phyloP scores from a whole-genome alignment of 2,329 filamentous ascomycete species.

The Alternaria metachromatica region DNA sequence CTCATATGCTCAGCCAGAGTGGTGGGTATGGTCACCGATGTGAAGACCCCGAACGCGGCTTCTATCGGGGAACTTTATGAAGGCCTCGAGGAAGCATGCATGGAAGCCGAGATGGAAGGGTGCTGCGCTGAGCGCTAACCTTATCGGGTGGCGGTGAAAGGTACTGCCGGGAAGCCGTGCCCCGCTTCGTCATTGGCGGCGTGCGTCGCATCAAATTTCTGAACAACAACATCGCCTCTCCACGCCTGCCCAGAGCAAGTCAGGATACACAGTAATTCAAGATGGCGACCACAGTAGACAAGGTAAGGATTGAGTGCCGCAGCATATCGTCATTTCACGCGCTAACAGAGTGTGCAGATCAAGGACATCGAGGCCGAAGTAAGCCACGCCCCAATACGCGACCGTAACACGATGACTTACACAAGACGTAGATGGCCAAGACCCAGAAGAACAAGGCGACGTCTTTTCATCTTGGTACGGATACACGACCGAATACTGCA shows the following conservation, averaged over 20 bases:
- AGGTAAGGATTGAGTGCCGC: conserved; percentile 63
- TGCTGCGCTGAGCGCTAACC: conserved; percentile 6
- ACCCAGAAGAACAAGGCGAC: conserved; percentile 98
- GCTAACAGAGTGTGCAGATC: conserved; percentile 67
- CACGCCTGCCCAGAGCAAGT: conserved; percentile 5
- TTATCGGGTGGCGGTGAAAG: conserved; percentile 14
- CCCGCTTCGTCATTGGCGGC: conserved; percentile 37
- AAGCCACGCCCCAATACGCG: conserved; percentile 49
- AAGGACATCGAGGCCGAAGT: conserved; percentile 96
- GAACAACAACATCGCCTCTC: conserved; percentile 15
- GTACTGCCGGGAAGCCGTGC: conserved; percentile 22
- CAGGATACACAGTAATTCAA: conserved; percentile 49
- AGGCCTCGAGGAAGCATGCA: conserved; percentile 15
- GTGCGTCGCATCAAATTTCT: conserved; percentile 41
- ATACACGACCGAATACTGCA: not conserved
- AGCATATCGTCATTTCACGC: conserved; percentile 34
- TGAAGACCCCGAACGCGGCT: conserved; percentile 22
- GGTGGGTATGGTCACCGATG: conserved; percentile 11
- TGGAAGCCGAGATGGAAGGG: conserved; percentile 9
- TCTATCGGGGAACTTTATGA: conserved; percentile 29
- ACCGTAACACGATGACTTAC: conserved; percentile 28
- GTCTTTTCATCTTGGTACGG: conserved; percentile 80
- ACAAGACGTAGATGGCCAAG: conserved; percentile 75
- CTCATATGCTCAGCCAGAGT: conserved; percentile 1
- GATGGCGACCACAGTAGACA: conserved; percentile 98